Evolutionary conservation across 2,329 filamentous ascomycete genomes (phyloP).

Genomic region (Ascochyta koolunga): DNA sequence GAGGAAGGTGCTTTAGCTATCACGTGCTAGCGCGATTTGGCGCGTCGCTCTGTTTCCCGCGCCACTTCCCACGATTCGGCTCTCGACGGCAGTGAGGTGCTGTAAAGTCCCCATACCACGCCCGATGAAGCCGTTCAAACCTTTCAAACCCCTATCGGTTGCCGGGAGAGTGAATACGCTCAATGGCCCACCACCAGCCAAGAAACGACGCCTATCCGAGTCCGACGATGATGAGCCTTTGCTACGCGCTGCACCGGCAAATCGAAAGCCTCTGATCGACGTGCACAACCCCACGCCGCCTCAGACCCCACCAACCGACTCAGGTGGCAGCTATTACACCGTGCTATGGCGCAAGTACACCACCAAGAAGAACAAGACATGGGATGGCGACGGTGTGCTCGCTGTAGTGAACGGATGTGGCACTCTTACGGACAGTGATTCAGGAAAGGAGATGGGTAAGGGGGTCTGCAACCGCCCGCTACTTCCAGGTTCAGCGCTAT

Average conservation of each 20-base stretch:
- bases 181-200: conserved; percentile 44
- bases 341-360: conserved; percentile 69
- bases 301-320: conserved; percentile 23
- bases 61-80: not conserved
- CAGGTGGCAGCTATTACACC: conserved; percentile 50
- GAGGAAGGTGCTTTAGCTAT: not conserved
- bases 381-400: conserved; percentile 75
- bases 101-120: not conserved
- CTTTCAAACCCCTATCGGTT: conserved; percentile 45
- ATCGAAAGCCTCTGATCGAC: conserved; percentile 40
- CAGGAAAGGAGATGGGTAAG: conserved; percentile 68
- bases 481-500: conserved; percentile 65
- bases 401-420: conserved; percentile 63
- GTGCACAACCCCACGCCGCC: conserved; percentile 30
- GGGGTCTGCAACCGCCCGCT: conserved; percentile 62
- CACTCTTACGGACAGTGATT: conserved; percentile 63
- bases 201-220: conserved; percentile 50
- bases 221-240: conserved; percentile 32
- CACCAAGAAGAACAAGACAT: conserved; percentile 76
- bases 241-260: conserved; percentile 21
- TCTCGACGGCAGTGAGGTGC: conserved; percentile 2
- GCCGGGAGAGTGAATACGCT: conserved; percentile 31
- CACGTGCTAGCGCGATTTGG: conserved; percentile 9
- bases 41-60: not conserved
- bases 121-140: conserved; percentile 28